phyloP scores from a whole-genome alignment of 257 asterid genomes.

The Solanum okadae region DNA sequence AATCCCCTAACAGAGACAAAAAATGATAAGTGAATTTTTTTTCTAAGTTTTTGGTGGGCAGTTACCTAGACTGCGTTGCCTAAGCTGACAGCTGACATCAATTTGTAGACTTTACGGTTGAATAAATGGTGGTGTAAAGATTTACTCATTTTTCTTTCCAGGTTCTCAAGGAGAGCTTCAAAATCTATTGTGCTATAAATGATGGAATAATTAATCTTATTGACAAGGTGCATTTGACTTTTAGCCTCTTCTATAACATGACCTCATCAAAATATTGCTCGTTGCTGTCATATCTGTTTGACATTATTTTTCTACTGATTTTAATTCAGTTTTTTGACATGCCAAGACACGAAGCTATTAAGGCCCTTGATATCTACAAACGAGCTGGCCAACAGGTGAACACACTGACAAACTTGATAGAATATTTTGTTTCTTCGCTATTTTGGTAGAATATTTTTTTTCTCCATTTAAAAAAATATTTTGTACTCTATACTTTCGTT shows the following conservation, averaged over 20 bases:
- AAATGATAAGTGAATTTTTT: not conserved
- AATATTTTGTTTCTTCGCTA: not conserved
- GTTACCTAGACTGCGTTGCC: not conserved
- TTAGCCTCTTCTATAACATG: not conserved
- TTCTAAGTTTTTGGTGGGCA: not conserved
- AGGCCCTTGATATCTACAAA: slow-evolving; percentile 88
- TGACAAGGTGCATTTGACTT: slow-evolving; percentile 64
- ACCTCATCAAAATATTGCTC: not conserved
- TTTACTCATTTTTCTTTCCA: slow-evolving; percentile 18
- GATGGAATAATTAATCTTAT: slow-evolving; percentile 98
- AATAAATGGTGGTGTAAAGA: not conserved
- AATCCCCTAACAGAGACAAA: not conserved
- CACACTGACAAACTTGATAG: not conserved
- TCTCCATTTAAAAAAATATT: not conserved
- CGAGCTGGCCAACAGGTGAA: slow-evolving; percentile 98
- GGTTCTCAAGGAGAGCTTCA: slow-evolving; percentile 99
- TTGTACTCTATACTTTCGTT: not conserved
- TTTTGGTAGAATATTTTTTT: not conserved
- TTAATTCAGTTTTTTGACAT: slow-evolving; percentile 91
- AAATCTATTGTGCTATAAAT: slow-evolving; percentile 87
- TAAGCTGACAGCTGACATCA: not conserved
- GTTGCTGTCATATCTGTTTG: not conserved
- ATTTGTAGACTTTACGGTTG: not conserved
- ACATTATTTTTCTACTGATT: slow-evolving; percentile 6
- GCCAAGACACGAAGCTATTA: slow-evolving; percentile 97